Evolutionary conservation across 2,329 filamentous ascomycete species (phyloP), one percentile per base, ranked within the genome.

Genomic region (Zymoseptoria crescenta): DNA sequence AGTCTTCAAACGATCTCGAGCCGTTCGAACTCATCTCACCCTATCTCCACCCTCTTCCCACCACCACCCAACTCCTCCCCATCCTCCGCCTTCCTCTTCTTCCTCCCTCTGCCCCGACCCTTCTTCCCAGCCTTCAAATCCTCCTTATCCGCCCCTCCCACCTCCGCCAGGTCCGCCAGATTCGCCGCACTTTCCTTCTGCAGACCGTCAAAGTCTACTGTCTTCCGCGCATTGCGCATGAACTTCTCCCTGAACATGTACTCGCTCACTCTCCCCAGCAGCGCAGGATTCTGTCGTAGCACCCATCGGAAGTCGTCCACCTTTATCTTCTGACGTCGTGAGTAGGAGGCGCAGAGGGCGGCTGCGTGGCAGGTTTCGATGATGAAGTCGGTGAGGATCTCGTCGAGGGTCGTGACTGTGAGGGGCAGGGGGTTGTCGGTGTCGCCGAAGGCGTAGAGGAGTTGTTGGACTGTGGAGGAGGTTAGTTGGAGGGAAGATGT

Each of bases 231-330:
- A 69, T 88, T 84, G 73, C 94, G 94, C 63, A 97, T 85, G 71
- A 91, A 86, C 71, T 87, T 87, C 67, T 95, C 91, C 80, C 93
- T 92, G 74, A 90, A 88, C 65, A 96, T 83, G 70, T 96, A 84
- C 77, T 96, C 91, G 72, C 90, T 86, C 57, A 97, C 91, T 69
- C 93, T 86, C 54, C 94, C 94, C 50, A 97, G 80, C 72, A 96
- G 95, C 60, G 83, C 80, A 8, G 89, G 87, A 70, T 97, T 95
- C 64, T 88, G 85, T 30, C 94, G 84, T 67, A 97, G 84, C 48
- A 91, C 91, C 75, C 96, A 99, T 70, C 95, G 91, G 77, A 99
- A 96, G 75, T 99, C 94, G 70, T 96, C 93, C 69, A 96, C 89
- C 74, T 99, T 99, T 76, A 99, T 91, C 77, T 99, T 99, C 69